Conservation (phyloP, 106 monocot species). For the Phalaenopsis aphrodite region DNA sequence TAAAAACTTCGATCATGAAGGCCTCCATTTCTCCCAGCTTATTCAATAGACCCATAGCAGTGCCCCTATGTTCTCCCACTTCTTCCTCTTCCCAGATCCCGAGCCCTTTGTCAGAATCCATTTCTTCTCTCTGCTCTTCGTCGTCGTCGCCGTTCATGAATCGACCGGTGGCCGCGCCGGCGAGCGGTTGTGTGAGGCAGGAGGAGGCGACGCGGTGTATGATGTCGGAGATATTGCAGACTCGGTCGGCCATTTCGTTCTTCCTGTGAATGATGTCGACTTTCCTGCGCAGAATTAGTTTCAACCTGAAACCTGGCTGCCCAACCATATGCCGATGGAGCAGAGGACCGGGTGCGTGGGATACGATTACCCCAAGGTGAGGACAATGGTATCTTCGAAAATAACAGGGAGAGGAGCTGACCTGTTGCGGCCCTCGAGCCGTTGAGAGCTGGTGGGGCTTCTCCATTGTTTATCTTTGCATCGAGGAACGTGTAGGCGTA, state of each 20-base stretch:
- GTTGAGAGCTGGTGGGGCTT: neutral
- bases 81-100: slow-evolving; percentile 8
- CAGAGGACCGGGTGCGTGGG: neutral
- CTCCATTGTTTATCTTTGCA: neutral
- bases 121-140: neutral
- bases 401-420: neutral
- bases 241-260: slow-evolving; percentile 35
- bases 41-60: slow-evolving; percentile 1
- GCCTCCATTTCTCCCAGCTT: slow-evolving; percentile 33
- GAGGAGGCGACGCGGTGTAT: slow-evolving; percentile 70
- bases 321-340: neutral
- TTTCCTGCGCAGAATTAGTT: slow-evolving; percentile 2
- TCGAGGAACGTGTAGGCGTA: neutral
- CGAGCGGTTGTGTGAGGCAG: slow-evolving; percentile 46
- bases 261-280: slow-evolving; percentile 10
- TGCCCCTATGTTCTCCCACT: slow-evolving; percentile 6
- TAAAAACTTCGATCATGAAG: slow-evolving; percentile 67
- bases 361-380: neutral
- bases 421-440: slow-evolving; percentile 6
- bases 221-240: slow-evolving; percentile 44
- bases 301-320: neutral
- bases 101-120: neutral
- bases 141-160: slow-evolving; percentile 12
- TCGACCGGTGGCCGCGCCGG: slow-evolving; percentile 4
- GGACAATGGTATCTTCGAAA: neutral